Conservation (phyloP, 345 rosid species). For the Trapa incisa region DNA sequence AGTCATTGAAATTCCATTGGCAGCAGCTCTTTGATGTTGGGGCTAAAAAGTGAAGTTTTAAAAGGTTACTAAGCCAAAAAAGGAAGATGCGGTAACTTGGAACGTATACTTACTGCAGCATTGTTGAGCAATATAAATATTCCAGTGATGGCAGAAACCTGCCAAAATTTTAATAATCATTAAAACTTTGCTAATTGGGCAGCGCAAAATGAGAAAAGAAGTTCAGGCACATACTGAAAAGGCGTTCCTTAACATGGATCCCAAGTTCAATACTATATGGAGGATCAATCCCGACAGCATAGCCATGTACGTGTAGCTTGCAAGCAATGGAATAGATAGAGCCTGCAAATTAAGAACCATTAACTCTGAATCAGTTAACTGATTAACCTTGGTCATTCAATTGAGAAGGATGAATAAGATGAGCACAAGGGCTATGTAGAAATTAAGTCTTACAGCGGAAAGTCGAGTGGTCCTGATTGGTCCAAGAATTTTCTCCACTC, state of each 20-base stretch:
- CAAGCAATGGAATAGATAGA: conserved; percentile 33
- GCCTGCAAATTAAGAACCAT: conserved; percentile 19
- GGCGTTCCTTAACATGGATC: conserved; percentile 34
- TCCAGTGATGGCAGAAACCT: conserved; percentile 40
- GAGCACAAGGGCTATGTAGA: not conserved
- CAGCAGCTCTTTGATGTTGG: conserved; percentile 47
- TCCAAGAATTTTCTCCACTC: conserved; percentile 30
- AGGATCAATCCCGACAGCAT: conserved; percentile 36
- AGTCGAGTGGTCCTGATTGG: conserved; percentile 32
- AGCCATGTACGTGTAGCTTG: conserved; percentile 37
- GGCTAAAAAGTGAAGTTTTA: conserved; percentile 17
- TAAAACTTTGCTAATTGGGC: not conserved
- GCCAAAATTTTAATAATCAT: conserved; percentile 5
- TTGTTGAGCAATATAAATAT: conserved; percentile 40
- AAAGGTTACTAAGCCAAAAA: not conserved
- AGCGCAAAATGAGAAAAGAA: not conserved
- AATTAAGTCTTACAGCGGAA: conserved; percentile 25
- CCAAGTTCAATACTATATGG: conserved; percentile 26
- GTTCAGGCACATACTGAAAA: conserved; percentile 28
- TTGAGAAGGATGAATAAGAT: not conserved
- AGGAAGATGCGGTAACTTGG: not conserved
- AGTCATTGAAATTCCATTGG: conserved; percentile 52
- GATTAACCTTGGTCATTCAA: not conserved
- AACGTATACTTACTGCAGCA: conserved; percentile 31
- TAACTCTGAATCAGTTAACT: not conserved